phyloP scores from a whole-genome alignment of 1,139 yeast genomes.

The Saccharomyces hybrid region DNA sequence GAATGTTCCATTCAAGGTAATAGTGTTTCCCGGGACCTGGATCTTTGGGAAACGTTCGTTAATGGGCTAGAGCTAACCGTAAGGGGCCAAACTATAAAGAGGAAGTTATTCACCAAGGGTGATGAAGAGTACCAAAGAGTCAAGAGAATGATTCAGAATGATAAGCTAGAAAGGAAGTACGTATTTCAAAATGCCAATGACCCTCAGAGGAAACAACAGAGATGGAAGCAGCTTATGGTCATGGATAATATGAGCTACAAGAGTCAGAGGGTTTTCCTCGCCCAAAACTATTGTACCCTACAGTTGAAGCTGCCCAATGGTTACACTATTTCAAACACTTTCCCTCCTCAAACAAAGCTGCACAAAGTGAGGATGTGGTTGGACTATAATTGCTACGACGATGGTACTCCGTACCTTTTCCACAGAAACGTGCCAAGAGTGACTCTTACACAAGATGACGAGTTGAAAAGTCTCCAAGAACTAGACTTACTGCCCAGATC shows the following conservation, averaged over 20 bases:
- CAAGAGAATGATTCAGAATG: not conserved
- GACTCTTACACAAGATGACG: slow-evolving; percentile 46
- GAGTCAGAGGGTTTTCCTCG: not conserved
- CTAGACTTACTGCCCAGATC: slow-evolving; percentile 59
- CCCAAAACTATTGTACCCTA: slow-evolving; percentile 16
- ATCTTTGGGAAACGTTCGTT: not conserved
- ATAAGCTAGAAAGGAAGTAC: not conserved
- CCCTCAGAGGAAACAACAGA: not conserved
- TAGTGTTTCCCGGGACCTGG: not conserved
- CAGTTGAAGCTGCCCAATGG: slow-evolving; percentile 28
- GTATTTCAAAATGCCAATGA: not conserved
- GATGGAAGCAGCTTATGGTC: not conserved
- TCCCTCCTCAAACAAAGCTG: slow-evolving; percentile 20
- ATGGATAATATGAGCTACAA: not conserved
- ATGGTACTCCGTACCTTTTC: slow-evolving; percentile 41
- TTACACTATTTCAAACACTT: slow-evolving; percentile 22
- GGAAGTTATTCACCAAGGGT: not conserved
- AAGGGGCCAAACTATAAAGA: not conserved
- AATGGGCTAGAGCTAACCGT: not conserved
- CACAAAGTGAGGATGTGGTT: slow-evolving; percentile 57
- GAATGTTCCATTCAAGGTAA: not conserved
- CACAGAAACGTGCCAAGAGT: slow-evolving; percentile 41
- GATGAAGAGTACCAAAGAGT: not conserved
- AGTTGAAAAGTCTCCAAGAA: slow-evolving; percentile 39
- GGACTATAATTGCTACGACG: slow-evolving; percentile 45